Conservation (phyloP, 768 basidiomycete species). For the Pilatotrama ljubarskyi region DNA sequence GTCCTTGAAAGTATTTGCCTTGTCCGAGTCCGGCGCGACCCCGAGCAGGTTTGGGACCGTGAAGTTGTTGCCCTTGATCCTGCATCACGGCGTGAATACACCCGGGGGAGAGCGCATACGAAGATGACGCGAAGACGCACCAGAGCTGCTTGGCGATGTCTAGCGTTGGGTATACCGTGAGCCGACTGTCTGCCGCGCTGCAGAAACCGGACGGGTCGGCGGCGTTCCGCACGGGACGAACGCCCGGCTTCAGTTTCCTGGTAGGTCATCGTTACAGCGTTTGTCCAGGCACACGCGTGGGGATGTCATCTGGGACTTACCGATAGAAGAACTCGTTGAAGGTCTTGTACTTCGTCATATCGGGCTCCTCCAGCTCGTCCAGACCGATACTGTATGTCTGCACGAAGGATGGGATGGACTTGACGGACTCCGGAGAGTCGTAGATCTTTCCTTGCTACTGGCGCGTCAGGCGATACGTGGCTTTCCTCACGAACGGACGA, state of each 20-base stretch:
- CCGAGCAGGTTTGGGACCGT: slow-evolving; percentile 60
- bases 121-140: slow-evolving; percentile 41
- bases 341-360: slow-evolving; percentile 58
- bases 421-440: slow-evolving; percentile 50
- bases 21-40: slow-evolving; percentile 43
- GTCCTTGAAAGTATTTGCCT: slow-evolving; percentile 42
- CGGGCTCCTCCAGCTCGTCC: slow-evolving; percentile 62
- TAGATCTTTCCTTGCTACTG: slow-evolving; percentile 55
- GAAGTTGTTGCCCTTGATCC: slow-evolving; percentile 74
- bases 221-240: slow-evolving; percentile 60
- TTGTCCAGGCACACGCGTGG: no score
- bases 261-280: no score
- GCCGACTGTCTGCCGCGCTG: slow-evolving; percentile 70
- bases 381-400: slow-evolving; percentile 53
- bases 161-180: slow-evolving; percentile 66
- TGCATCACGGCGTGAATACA: slow-evolving; percentile 19
- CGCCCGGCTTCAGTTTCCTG: slow-evolving; percentile 56
- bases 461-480: not conserved
- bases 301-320: slow-evolving; percentile 28
- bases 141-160: slow-evolving; percentile 67
- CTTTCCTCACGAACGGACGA: no score
- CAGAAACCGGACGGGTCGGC: slow-evolving; percentile 54
- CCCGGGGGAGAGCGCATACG: not conserved
- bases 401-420: slow-evolving; percentile 57
- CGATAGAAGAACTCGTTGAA: slow-evolving; percentile 84